A percentile compares a stretch with the other conserved stretches of the same genome.
These are phyloP conservation scores for Saccharomyces hybrid DNA, from an alignment of 1,139 yeast genomes.

Conservation along the genomic window DNA sequence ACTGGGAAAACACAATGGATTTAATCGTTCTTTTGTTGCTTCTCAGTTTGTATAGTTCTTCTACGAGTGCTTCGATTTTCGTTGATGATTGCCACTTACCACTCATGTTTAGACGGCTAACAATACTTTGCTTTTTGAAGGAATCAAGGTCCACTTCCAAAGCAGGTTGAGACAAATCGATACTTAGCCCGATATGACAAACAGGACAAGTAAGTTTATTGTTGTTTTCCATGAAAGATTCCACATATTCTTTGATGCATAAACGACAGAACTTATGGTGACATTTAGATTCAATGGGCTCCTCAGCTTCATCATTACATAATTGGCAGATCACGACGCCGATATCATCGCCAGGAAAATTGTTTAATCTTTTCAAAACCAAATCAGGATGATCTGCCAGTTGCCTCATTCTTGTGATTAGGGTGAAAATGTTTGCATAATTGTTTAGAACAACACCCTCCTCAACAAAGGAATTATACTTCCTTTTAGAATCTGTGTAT, in stretches of 20 bases:
- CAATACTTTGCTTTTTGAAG: conserved; percentile 73
- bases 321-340: conserved; percentile 81
- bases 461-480: conserved; percentile 77
- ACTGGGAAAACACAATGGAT: conserved; percentile 93
- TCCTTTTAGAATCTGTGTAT: conserved; percentile 78
- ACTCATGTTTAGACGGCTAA: conserved; percentile 76
- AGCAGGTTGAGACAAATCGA: conserved; percentile 84
- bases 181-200: conserved; percentile 86
- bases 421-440: conserved; percentile 92
- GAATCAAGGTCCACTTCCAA: conserved; percentile 58
- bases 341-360: conserved; percentile 31
- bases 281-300: conserved; percentile 89
- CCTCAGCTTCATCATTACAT: conserved; percentile 98
- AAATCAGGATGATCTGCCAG: conserved; percentile 97
- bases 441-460: conserved; percentile 93
- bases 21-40: conserved; percentile 86
- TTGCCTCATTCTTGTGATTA: conserved; percentile 95
- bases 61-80: conserved; percentile 91
- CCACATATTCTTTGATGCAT: conserved; percentile 85
- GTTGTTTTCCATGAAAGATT: conserved; percentile 63
- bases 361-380: conserved; percentile 62
- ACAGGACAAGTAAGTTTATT: conserved; percentile 79
- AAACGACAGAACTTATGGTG: conserved; percentile 89
- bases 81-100: conserved; percentile 92
- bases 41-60: conserved; percentile 78